Evolutionary conservation across 176 grass and related monocot species (phyloP).

Genomic region (Avena atlantica): DNA sequence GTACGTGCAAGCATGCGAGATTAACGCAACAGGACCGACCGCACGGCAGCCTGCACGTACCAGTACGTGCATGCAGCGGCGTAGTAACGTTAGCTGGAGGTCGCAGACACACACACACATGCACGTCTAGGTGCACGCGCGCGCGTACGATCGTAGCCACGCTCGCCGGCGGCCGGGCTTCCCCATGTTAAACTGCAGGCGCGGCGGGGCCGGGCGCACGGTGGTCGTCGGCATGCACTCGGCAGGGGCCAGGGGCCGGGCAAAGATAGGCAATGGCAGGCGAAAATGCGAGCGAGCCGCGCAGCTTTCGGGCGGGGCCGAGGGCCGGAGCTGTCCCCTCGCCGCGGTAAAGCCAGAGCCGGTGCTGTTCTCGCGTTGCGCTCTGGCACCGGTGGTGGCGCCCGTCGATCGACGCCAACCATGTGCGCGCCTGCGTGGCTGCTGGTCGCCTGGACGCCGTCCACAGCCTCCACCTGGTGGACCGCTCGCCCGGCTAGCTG

Average conservation of each 20-base stretch:
- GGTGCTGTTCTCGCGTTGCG: not conserved
- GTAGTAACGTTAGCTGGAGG: too few relatives aligned
- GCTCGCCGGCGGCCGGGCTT: not conserved
- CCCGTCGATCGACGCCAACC: not conserved
- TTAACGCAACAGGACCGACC: too few relatives aligned
- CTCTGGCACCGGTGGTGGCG: not conserved
- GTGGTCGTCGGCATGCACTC: constrained; percentile 49
- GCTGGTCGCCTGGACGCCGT: not conserved
- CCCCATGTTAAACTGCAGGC: not conserved
- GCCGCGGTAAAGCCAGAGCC: constrained; percentile 32
- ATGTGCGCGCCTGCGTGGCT: not conserved
- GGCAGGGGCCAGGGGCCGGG: constrained; percentile 1
- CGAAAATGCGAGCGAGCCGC: not conserved
- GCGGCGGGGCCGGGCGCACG: constrained; percentile 41
- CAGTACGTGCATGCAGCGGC: too few relatives aligned
- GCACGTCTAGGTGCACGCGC: not conserved
- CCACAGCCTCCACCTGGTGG: constrained; percentile 20
- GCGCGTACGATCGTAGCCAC: not conserved
- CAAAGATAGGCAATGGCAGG: not conserved
- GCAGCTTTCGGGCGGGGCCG: not conserved
- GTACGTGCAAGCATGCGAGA: too few relatives aligned
- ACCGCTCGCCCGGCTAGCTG: too few relatives aligned
- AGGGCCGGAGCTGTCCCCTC: not conserved
- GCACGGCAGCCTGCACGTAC: too few relatives aligned
- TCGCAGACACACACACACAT: too few relatives aligned